Base-by-base conservation (phyloP, 495 filamentous ascomycete genomes). In the Physcia stellaris region DNA sequence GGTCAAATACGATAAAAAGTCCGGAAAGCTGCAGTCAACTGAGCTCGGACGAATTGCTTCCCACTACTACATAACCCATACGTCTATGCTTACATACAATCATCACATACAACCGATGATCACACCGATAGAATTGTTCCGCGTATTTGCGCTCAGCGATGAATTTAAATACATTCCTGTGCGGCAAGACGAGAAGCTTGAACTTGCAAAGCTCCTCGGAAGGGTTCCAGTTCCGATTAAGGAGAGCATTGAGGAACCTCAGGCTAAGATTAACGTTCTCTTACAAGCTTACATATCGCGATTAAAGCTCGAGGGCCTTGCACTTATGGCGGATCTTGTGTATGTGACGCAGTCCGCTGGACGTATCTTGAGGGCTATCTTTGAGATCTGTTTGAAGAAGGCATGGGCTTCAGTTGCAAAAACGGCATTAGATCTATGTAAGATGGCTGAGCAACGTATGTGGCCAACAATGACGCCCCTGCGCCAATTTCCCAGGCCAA, bases 81-180 rank as follows among this genome's bases (percentile, higher is more conserved):
- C 72, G 36, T 96, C 92, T 9, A 99, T 99, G 88, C 62, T 86
- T 16, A 93, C 81, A 12, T 99, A 96, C 63, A 90, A 94, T 53
- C 83, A 82, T 49, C 81, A 96, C 44, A 83, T 99, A 22, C 87
- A 94, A 56, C 87, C 90, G 12, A 81, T 80, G 11, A 83, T 96
- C 43, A 82, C 80, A 13, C 79, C 79, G 13, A 87, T 96, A 40
- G 90, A 99, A 53, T 66, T 99, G 18, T 99, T 99, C 76, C 77
- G 90, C 7, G 77, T 96, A n/a, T 99, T 99, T 52, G 81, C 90
- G 12, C 72, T 96, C 12, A 96, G 90, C 51, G 86, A 90, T 38
- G 90, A 99, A 59, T 99, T 99, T 67, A 96, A 94, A 58, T 99
- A 94, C 54, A 96, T 99, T 36, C 90, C 90, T 1, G 87, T 99